Percentiles rank a stretch among this genome's conserved stretches.
These are phyloP conservation scores for Pestalotiopsis sp. DNA, from an alignment of 2,329 filamentous ascomycete genomes.

Conservation along the genomic window DNA sequence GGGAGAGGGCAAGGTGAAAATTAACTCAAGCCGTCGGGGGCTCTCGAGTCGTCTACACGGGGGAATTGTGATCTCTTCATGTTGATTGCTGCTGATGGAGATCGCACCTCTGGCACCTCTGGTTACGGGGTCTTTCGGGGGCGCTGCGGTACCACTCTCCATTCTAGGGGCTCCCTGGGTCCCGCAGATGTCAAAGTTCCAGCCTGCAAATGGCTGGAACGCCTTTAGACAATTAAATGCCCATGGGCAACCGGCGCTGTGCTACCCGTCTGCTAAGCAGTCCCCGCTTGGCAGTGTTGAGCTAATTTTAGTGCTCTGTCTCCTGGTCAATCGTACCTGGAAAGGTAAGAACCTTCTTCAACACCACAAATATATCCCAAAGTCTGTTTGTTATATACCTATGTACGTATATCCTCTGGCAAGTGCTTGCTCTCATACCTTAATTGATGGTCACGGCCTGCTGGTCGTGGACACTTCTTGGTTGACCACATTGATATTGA, in stretches of 20 bases:
- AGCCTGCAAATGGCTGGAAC: not conserved
- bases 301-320: not conserved
- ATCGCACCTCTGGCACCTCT: not conserved
- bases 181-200: slow-evolving; percentile 1
- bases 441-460: too few species aligned
- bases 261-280: not conserved
- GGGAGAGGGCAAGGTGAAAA: not conserved
- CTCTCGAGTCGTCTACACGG: not conserved
- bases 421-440: too few species aligned
- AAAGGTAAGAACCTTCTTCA: not conserved
- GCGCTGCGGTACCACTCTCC: not conserved
- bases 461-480: too few species aligned
- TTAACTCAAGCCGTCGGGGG: not conserved
- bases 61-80: slow-evolving; percentile 6
- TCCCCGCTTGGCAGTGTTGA: not conserved
- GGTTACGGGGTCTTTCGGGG: not conserved
- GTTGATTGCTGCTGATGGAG: slow-evolving; percentile 8
- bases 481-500: not conserved
- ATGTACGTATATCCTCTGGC: too few species aligned
- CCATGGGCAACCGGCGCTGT: not conserved
- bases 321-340: not conserved
- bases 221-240: not conserved
- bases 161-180: not conserved
- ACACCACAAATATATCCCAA: not conserved
- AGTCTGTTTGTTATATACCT: too few species aligned